phyloP scores from a whole-genome alignment of 2,329 filamentous ascomycete genomes.

The Chaetomiaceae sp. region DNA sequence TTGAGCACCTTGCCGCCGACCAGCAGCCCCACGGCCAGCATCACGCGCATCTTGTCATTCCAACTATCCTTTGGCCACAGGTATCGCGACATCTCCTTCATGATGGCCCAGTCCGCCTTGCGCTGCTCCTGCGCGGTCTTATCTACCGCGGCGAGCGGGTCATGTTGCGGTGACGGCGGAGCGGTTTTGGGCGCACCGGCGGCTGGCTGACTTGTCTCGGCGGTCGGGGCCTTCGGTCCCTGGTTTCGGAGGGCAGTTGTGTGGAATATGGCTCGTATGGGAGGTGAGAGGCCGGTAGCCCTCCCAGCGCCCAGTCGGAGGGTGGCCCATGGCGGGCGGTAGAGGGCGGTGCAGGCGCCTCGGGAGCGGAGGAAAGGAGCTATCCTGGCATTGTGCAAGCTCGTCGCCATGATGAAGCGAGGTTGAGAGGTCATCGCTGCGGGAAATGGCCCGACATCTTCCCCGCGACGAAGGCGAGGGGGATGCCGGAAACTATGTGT shows the following conservation, averaged over 20 bases:
- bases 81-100: conserved; percentile 95
- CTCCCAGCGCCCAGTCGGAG: conserved; percentile 4
- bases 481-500: background rate
- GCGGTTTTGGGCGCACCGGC: conserved; percentile 1
- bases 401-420: conserved; percentile 20
- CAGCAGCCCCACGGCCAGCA: conserved; percentile 74
- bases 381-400: conserved; percentile 13
- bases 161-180: conserved; percentile 7
- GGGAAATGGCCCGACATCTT: conserved; percentile 11
- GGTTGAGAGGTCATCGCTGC: conserved; percentile 20
- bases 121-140: conserved; percentile 79
- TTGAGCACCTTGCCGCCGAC: conserved; percentile 92
- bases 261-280: conserved; percentile 17
- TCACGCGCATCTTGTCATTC: conserved; percentile 77
- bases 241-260: conserved; percentile 13
- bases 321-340: conserved; percentile 9
- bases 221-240: conserved; percentile 4
- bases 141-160: conserved; percentile 40
- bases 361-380: conserved; percentile 9
- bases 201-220: background rate
- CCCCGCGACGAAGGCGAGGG: background rate
- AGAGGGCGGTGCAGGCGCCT: conserved; percentile 2
- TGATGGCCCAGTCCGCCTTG: conserved; percentile 96
- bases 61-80: conserved; percentile 89
- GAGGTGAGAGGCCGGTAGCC: conserved; percentile 1